Evolutionary conservation across 495 filamentous ascomycete species (phyloP), one percentile per base, ranked within the genome.

Genomic region (Daldinia bambusicola): DNA sequence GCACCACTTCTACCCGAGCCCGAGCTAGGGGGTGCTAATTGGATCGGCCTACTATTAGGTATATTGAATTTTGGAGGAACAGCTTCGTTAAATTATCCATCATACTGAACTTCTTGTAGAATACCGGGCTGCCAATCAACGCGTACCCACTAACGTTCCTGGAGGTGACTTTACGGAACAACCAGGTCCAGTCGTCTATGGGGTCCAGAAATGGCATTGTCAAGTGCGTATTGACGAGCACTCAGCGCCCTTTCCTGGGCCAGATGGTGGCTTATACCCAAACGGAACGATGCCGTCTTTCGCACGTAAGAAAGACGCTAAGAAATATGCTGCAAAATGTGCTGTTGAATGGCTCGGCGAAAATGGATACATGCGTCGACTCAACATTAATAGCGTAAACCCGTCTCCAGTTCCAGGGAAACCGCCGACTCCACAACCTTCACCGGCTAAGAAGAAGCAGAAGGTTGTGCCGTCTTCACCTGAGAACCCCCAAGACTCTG

Each of bases 251-350:
- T 81, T 84, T 52, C 81, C 80, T 7, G 41, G 66, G 50, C 45
- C 62, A 5, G 63, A 63, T 37, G 68, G 57, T 36, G 77, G 75
- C 14, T 61, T 70, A n/a, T 48, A 70, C 13, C 20, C 55, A 50
- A 43, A 74, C 31, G 59, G 62, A 22, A 48, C 18, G 3, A 48
- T 61, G 20, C 74, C 76, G 1, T 55, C 51, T 2, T 84, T 83
- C 57, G 34, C 66, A 26, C 71, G 69, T 30, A 84, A 83, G 69
- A 84, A 81, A 69, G 78, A 82, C 41, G 82, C 83, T 30, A 83
- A 81, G 65, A 68, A 75, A 51, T 84, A 83, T 65, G 83, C 83
- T 0, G 81, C 81, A 36, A 82, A 78, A 52, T 82, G 75, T 61
- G 79, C 79, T 62, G 36, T 80, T 38, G 73, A 80, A 31, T 83